Evolutionary conservation across 2,329 filamentous ascomycete genomes (phyloP), one percentile per base, ranked within the genome.

Genomic region (Aspergillus sp.): DNA sequence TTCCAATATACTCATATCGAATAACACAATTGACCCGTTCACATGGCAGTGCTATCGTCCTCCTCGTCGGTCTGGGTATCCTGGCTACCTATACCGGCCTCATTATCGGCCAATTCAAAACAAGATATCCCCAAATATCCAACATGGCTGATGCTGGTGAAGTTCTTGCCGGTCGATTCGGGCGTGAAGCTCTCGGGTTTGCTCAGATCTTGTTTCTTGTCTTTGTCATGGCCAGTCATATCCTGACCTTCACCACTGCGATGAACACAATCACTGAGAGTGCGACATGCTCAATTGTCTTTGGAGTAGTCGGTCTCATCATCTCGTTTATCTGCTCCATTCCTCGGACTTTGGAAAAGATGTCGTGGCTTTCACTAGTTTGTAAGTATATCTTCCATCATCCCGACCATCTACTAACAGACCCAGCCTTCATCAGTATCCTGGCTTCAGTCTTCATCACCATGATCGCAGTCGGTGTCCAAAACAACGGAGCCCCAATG

Each of bases 181-280:
- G 81, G 1, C 77, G 81, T 48, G 80, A 85, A 59, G 51, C 88
- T 29, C 68, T 86, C 36, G 82, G 81, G 26, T 64, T 70, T 49
- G 81, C 77, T 50, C 82, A 85, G 53, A 68, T 77, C 7, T 64
- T 87, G 12, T 80, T 86, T 62, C 70, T 88, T 33, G 67, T 84
- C 43, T 86, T 88, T 66, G 76, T 86, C 53, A 82, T 85, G 65
- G 82, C 78, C 30, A 85, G 82, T n/a, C 86, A 89, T 65, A 72
- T 85, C 40, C 68, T 88, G 48, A 86, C 83, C 0, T 86, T 86
- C 51, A 77, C 76, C 29, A 83, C 87, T 54, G 83, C 83, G 52
- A 78, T 87, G 64, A 82, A 82, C 53, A 80, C 75, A 40, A 70
- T 88, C 40, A 82, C 81, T 5, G 62, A 77, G 4, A 75, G 84